Percentiles rank a stretch among this genome's conserved stretches.
phyloP scores from a whole-genome alignment of 805 yeast species.

The Pichia heedii region DNA sequence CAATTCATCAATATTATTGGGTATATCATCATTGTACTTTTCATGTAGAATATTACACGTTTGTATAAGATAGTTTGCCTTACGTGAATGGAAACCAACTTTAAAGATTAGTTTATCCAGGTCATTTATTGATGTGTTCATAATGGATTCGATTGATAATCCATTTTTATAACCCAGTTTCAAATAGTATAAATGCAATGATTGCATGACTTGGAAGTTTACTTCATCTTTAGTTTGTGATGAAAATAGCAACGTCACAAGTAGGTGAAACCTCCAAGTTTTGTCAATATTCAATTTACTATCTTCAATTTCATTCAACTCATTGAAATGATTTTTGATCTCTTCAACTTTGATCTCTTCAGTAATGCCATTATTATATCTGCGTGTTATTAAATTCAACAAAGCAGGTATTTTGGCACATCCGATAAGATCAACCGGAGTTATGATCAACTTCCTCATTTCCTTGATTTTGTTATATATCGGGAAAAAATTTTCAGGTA shows the following conservation, averaged over 20 bases:
- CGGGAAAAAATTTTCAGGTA: constrained; percentile 36
- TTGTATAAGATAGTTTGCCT: constrained; percentile 59
- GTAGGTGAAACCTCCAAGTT: constrained; percentile 56
- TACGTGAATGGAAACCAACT: constrained; percentile 82
- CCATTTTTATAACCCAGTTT: constrained; percentile 39
- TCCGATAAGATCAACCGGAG: constrained; percentile 89
- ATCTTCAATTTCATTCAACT: constrained; percentile 8
- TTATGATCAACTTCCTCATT: constrained; percentile 56
- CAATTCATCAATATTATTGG: constrained; percentile 57
- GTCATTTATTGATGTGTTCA: constrained; percentile 40
- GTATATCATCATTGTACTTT: constrained; percentile 58
- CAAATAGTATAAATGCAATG: constrained; percentile 41
- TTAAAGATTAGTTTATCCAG: constrained; percentile 61
- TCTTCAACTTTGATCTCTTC: constrained; percentile 3
- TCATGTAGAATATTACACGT: constrained; percentile 46
- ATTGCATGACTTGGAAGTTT: constrained; percentile 62
- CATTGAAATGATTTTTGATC: background rate
- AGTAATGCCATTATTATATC: constrained; percentile 5
- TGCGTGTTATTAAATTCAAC: constrained; percentile 27
- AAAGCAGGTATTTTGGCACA: constrained; percentile 54
- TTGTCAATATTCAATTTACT: constrained; percentile 21
- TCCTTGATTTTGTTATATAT: constrained; percentile 51
- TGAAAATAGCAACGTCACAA: constrained; percentile 77
- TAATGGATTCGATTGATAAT: constrained; percentile 45
- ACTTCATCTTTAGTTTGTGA: constrained; percentile 90